A percentile compares a stretch with the other conserved stretches of the same genome.
phyloP scores from a whole-genome alignment of 2,329 filamentous ascomycete species.

The Bipolaris bicolor region DNA sequence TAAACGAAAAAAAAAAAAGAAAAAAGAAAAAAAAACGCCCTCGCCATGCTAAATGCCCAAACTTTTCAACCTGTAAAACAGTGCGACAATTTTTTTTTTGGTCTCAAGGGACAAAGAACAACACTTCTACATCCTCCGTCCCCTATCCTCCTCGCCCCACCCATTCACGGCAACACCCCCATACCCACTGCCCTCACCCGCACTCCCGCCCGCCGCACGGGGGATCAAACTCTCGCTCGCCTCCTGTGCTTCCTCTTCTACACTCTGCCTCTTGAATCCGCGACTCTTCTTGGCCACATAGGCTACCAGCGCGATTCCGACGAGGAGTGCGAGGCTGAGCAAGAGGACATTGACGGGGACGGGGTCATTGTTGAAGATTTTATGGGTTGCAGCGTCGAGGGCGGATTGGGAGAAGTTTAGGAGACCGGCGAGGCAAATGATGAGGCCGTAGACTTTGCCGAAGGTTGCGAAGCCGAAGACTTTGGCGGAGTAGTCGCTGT shows the following conservation, averaged over 20 bases:
- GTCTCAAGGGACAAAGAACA: too few species aligned
- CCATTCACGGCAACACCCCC: slow-evolving; percentile 26
- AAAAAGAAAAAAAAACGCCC: too few species aligned
- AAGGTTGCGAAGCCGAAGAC: slow-evolving; percentile 92
- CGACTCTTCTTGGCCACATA: slow-evolving; percentile 66
- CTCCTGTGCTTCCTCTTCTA: slow-evolving; percentile 46
- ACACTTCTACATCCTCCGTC: neutral
- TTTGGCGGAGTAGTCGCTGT: slow-evolving; percentile 75
- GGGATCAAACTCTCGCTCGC: slow-evolving; percentile 48
- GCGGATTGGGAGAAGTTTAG: slow-evolving; percentile 84
- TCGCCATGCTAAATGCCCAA: too few species aligned
- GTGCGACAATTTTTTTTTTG: too few species aligned
- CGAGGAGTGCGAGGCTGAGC: slow-evolving; percentile 63
- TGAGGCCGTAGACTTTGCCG: slow-evolving; percentile 89
- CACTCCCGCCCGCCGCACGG: slow-evolving; percentile 14
- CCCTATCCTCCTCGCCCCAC: slow-evolving; percentile 24
- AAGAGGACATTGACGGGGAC: slow-evolving; percentile 77
- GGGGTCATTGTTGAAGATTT: slow-evolving; percentile 73
- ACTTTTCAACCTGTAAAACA: too few species aligned
- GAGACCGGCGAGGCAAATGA: slow-evolving; percentile 84
- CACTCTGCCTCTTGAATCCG: slow-evolving; percentile 47
- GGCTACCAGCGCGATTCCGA: slow-evolving; percentile 69
- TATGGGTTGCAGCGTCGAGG: slow-evolving; percentile 78
- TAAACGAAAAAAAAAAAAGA: too few species aligned
- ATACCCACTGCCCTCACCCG: slow-evolving; percentile 23